Conservation (phyloP, 2,329 filamentous ascomycete species). For the Passalora sequoiae region DNA sequence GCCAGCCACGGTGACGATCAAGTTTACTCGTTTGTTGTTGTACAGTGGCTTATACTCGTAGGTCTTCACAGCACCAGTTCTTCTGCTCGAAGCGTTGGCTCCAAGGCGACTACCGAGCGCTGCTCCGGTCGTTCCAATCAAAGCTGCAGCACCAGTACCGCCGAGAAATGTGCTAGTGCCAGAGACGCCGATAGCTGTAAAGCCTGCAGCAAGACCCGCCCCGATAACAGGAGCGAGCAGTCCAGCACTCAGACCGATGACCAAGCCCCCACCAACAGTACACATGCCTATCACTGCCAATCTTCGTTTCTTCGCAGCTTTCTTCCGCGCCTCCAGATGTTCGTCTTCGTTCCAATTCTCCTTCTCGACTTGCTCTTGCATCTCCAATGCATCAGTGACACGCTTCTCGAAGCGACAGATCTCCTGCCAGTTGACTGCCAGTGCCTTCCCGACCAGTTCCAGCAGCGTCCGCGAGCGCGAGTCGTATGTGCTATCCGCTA, state of each 20-base stretch:
- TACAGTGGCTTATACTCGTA: constrained; percentile 95
- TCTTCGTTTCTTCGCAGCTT: constrained; percentile 72
- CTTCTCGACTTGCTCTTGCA: constrained; percentile 90
- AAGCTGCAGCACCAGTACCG: constrained; percentile 83
- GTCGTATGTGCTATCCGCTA: constrained; percentile 93
- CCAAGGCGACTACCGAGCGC: constrained; percentile 84
- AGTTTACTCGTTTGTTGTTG: constrained; percentile 95
- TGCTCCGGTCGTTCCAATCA: constrained; percentile 87
- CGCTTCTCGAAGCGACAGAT: constrained; percentile 96
- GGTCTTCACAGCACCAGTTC: constrained; percentile 87
- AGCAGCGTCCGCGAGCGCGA: constrained; percentile 77
- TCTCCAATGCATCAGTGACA: constrained; percentile 92
- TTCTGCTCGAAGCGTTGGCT: constrained; percentile 73
- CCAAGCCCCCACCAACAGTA: constrained; percentile 87
- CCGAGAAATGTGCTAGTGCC: constrained; percentile 86
- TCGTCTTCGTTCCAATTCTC: constrained; percentile 98
- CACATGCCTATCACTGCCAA: constrained; percentile 96
- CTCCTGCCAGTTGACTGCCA: constrained; percentile 83
- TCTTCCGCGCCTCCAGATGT: constrained; percentile 80
- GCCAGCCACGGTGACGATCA: constrained; percentile 90
- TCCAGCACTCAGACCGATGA: constrained; percentile 91
- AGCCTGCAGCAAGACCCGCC: constrained; percentile 85
- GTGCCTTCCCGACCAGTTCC: constrained; percentile 72
- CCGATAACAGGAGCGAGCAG: constrained; percentile 90
- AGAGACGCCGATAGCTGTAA: constrained; percentile 88